Conservation (phyloP, 352 stramenopile species). For the Phytophthora citricola region DNA sequence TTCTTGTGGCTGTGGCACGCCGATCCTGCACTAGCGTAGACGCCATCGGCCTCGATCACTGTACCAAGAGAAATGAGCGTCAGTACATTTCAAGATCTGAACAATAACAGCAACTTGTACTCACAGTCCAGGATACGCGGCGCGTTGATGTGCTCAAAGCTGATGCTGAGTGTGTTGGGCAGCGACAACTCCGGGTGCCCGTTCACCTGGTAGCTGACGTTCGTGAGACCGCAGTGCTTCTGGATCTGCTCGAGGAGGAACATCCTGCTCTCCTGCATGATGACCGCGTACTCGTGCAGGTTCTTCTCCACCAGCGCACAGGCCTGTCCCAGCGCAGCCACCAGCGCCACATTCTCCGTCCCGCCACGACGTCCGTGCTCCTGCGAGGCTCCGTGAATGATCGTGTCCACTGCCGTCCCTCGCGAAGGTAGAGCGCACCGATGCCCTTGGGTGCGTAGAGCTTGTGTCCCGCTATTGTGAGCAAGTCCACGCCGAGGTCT, state of each 20-base stretch:
- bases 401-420: constrained; percentile 51
- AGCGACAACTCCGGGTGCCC: constrained; percentile 85
- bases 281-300: constrained; percentile 72
- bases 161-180: constrained; percentile 97
- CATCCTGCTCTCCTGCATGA: constrained; percentile 73
- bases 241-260: constrained; percentile 63
- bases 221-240: constrained; percentile 45
- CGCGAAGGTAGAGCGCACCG: constrained; percentile 80
- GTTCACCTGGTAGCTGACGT: constrained; percentile 82
- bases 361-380: constrained; percentile 94
- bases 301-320: constrained; percentile 69
- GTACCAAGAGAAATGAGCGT: neutral
- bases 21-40: constrained; percentile 94
- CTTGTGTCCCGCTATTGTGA: constrained; percentile 98
- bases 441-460: constrained; percentile 96
- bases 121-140: constrained; percentile 82
- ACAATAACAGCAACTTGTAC: constrained; percentile 8
- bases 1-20: constrained; percentile 91
- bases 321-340: constrained; percentile 93
- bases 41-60: constrained; percentile 80
- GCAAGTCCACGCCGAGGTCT: constrained; percentile 91
- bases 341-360: constrained; percentile 97
- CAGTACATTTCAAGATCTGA: neutral
- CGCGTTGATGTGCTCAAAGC: constrained; percentile 89
- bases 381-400: constrained; percentile 93